Conservation (phyloP, 352 stramenopile species). For the Phytopythium delawarense region DNA sequence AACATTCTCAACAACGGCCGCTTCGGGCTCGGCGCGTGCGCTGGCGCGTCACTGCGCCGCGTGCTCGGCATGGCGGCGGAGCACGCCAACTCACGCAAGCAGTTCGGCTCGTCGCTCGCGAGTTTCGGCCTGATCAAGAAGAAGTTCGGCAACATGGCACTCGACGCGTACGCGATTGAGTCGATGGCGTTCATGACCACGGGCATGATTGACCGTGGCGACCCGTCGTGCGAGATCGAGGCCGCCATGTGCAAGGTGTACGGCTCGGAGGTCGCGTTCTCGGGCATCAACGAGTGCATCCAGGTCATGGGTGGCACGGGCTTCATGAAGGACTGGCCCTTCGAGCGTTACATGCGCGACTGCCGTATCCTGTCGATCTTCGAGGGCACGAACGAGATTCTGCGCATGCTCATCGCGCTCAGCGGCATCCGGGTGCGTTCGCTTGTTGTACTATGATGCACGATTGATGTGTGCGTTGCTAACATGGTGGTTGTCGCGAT, state of each 20-base stretch:
- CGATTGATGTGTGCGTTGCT: background rate
- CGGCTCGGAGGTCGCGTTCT: conserved; percentile 78
- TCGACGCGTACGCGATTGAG: conserved; percentile 84
- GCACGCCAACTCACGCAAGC: conserved; percentile 75
- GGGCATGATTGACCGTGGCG: conserved; percentile 84
- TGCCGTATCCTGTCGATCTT: conserved; percentile 91
- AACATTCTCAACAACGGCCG: conserved; percentile 93
- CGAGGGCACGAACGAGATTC: conserved; percentile 91
- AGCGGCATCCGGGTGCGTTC: conserved; percentile 70
- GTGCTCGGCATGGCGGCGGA: conserved; percentile 63
- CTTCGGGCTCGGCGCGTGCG: conserved; percentile 76
- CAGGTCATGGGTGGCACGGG: conserved; percentile 87
- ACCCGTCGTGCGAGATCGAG: conserved; percentile 85
- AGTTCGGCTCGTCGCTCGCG: conserved; percentile 71
- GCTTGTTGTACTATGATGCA: conserved; percentile 1
- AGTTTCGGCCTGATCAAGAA: conserved; percentile 87
- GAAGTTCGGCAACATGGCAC: conserved; percentile 81
- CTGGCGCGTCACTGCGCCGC: conserved; percentile 64
- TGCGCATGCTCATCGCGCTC: conserved; percentile 90
- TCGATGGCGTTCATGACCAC: conserved; percentile 90
- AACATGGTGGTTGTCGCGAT: conserved; percentile 1
- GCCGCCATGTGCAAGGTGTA: conserved; percentile 89
- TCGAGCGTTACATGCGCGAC: conserved; percentile 90
- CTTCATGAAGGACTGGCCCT: conserved; percentile 91
- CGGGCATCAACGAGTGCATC: conserved; percentile 86